Evolutionary conservation across 176 grass and related monocot species (phyloP).

Genomic region (Oryza coarctata): DNA sequence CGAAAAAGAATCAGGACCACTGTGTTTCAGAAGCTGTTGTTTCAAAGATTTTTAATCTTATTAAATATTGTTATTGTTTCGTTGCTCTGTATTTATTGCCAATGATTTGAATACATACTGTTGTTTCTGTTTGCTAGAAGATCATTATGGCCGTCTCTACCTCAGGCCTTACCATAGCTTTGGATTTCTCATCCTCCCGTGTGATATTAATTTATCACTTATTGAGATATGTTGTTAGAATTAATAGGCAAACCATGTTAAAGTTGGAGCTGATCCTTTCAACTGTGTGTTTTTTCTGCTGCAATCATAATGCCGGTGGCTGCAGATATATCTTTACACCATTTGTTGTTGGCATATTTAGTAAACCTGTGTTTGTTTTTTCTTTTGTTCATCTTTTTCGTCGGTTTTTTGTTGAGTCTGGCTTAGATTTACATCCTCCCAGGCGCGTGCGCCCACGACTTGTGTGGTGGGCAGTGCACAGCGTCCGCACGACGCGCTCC

Average conservation of each 20-base stretch:
- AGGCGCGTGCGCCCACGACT: no score
- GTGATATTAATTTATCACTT: background rate
- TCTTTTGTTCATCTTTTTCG: no score
- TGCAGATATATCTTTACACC: background rate
- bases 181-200: background rate
- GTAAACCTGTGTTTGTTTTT: no score
- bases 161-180: background rate
- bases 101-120: background rate
- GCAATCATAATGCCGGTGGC: background rate
- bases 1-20: background rate
- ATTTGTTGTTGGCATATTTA: no score
- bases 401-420: no score
- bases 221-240: background rate
- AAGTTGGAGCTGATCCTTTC: background rate
- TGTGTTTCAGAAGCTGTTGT: background rate
- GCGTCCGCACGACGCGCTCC: no score
- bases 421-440: no score
- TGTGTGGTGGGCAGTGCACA: no score
- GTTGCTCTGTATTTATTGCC: background rate
- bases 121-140: background rate
- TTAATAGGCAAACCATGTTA: background rate
- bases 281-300: background rate
- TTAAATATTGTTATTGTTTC: background rate
- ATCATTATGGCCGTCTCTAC: background rate
- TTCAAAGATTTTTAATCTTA: background rate